Conservation (phyloP, 169 alveolate species). For the Babesia ovis region DNA sequence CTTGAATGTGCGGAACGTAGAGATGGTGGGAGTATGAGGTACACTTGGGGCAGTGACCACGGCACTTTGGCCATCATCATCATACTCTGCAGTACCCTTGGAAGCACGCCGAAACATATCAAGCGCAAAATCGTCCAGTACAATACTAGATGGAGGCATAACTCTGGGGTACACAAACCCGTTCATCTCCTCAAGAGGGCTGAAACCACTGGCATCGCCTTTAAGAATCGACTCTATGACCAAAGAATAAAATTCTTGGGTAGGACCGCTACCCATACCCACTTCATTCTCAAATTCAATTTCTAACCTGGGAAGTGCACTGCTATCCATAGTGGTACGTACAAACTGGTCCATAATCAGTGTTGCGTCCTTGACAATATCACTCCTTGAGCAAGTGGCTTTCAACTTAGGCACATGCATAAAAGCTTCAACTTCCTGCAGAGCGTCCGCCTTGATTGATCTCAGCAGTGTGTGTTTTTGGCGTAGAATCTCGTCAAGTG, state of each 20-base stretch:
- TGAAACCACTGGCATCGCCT: background rate
- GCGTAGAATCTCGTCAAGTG: constrained; percentile 43
- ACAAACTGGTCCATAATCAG: constrained; percentile 20
- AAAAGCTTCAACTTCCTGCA: constrained; percentile 16
- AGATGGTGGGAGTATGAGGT: background rate
- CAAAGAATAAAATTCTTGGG: constrained; percentile 71
- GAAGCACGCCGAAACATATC: background rate
- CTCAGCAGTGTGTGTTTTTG: background rate
- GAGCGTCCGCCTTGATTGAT: background rate
- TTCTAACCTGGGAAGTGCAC: constrained; percentile 37
- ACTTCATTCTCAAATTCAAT: constrained; percentile 65
- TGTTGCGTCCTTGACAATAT: constrained; percentile 30
- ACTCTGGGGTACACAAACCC: constrained; percentile 13
- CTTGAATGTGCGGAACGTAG: constrained; percentile 60
- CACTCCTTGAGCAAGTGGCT: constrained; percentile 3
- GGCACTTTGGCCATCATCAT: background rate
- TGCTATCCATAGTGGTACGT: background rate
- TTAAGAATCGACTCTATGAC: constrained; percentile 53
- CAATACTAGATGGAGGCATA: background rate
- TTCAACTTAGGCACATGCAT: constrained; percentile 34
- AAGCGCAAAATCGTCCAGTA: background rate
- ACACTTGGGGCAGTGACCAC: background rate
- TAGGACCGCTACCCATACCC: constrained; percentile 79
- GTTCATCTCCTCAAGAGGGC: background rate
- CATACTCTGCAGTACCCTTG: background rate